phyloP scores from a whole-genome alignment of 176 grass and related monocot species.

The Bromus sterilis region DNA sequence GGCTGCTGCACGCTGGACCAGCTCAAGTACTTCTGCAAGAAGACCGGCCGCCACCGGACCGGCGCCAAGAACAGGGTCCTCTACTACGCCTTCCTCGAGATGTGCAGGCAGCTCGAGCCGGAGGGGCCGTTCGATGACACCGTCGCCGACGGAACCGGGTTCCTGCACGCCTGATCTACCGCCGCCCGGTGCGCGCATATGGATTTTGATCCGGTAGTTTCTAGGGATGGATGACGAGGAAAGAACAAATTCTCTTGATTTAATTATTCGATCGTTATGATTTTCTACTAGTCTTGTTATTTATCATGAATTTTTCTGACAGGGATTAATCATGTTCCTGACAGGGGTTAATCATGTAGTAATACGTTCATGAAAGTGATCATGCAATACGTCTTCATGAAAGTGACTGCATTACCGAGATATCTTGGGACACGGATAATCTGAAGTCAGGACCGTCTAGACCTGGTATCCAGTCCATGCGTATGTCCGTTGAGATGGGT shows the following conservation, averaged over 20 bases:
- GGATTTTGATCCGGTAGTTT: background rate
- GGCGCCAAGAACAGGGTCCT: constrained; percentile 70
- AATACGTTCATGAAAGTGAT: too few relatives aligned
- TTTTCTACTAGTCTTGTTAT: background rate
- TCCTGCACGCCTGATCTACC: background rate
- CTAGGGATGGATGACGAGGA: background rate
- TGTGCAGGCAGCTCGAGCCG: constrained; percentile 54
- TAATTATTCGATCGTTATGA: background rate
- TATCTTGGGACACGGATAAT: too few relatives aligned
- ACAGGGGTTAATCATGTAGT: too few relatives aligned
- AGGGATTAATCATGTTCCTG: background rate
- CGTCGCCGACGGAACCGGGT: background rate
- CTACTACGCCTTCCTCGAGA: constrained; percentile 39
- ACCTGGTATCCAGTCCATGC: too few relatives aligned
- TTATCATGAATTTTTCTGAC: background rate
- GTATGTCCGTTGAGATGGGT: too few relatives aligned
- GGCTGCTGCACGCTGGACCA: constrained; percentile 64
- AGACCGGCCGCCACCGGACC: constrained; percentile 42
- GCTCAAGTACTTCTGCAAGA: constrained; percentile 76
- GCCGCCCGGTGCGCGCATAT: background rate
- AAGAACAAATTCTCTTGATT: background rate
- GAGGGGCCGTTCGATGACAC: background rate
- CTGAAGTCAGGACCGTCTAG: too few relatives aligned
- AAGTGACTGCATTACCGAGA: too few relatives aligned
- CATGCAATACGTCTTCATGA: too few relatives aligned